Evolutionary conservation across 2,329 filamentous ascomycete genomes (phyloP).

Genomic region (Lasiodiplodia sp.): DNA sequence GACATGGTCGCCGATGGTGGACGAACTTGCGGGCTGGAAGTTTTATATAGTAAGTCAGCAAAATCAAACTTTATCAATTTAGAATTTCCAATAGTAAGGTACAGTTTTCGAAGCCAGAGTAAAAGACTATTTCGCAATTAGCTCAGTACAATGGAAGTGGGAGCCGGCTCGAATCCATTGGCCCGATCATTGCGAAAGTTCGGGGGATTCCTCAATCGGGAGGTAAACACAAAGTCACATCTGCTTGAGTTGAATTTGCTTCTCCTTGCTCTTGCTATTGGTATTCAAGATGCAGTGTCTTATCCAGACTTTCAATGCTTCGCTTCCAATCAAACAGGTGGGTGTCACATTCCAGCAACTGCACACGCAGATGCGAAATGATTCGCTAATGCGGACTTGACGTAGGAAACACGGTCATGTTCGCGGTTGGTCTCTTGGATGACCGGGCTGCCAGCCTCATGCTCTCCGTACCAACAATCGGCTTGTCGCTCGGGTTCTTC

Average conservation of each 20-base stretch:
- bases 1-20: no score
- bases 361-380: not conserved
- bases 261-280: constrained; percentile 30
- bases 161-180: no score
- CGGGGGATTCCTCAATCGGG: not conserved
- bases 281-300: constrained; percentile 31
- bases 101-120: no score
- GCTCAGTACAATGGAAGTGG: no score
- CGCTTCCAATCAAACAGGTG: constrained; percentile 30
- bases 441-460: not conserved
- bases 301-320: constrained; percentile 33
- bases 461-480: constrained; percentile 8
- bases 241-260: constrained; percentile 23
- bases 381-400: not conserved
- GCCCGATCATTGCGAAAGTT: not conserved
- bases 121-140: no score
- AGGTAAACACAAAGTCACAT: constrained; percentile 3
- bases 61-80: no score
- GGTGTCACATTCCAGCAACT: no score
- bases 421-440: constrained; percentile 5
- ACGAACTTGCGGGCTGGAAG: no score
- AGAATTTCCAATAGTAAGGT: no score
- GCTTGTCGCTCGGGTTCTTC: constrained; percentile 25
- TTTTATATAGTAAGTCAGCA: no score
- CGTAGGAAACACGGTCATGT: constrained; percentile 9